phyloP scores from a whole-genome alignment of 345 rosid species.

The Cardamine occulta region DNA sequence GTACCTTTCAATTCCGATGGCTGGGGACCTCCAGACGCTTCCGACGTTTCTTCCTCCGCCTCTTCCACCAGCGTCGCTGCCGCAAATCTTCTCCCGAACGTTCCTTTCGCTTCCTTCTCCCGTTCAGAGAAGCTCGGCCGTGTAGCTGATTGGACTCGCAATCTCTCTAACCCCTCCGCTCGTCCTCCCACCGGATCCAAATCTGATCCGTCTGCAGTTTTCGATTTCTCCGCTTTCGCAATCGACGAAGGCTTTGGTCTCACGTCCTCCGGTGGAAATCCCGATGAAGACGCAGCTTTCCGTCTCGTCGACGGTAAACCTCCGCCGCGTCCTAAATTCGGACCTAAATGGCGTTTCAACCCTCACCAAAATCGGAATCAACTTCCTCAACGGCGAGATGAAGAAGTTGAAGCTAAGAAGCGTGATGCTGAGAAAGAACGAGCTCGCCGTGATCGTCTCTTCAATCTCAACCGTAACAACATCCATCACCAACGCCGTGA shows the following conservation, averaged over 20 bases:
- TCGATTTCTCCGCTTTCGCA: slow-evolving; percentile 68
- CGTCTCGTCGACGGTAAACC: slow-evolving; percentile 90
- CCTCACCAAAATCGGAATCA: slow-evolving; percentile 65
- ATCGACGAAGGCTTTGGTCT: slow-evolving; percentile 65
- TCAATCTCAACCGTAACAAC: slow-evolving; percentile 63
- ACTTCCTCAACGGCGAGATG: slow-evolving; percentile 88
- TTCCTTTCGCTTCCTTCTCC: slow-evolving; percentile 83
- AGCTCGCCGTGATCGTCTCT: slow-evolving; percentile 80
- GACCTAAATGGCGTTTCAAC: slow-evolving; percentile 83
- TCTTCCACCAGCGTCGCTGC: slow-evolving; percentile 47
- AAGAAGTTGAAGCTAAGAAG: slow-evolving; percentile 82
- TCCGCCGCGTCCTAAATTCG: slow-evolving; percentile 79
- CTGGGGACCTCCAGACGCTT: slow-evolving; percentile 74
- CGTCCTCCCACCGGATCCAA: slow-evolving; percentile 44
- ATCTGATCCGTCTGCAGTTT: slow-evolving; percentile 48
- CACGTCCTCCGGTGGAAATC: slow-evolving; percentile 39
- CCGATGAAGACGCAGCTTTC: slow-evolving; percentile 77
- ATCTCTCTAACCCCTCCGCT: slow-evolving; percentile 43
- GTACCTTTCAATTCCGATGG: slow-evolving; percentile 92
- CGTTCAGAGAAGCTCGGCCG: slow-evolving; percentile 91
- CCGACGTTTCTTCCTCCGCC: slow-evolving; percentile 38
- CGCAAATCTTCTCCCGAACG: slow-evolving; percentile 58
- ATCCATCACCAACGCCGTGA: slow-evolving; percentile 73
- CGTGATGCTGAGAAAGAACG: slow-evolving; percentile 92
- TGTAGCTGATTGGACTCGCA: slow-evolving; percentile 85